Evolutionary conservation across 1,284 basidiomycete species (phyloP), one percentile per base, ranked within the genome.

Genomic region (Thecaphora frezii): DNA sequence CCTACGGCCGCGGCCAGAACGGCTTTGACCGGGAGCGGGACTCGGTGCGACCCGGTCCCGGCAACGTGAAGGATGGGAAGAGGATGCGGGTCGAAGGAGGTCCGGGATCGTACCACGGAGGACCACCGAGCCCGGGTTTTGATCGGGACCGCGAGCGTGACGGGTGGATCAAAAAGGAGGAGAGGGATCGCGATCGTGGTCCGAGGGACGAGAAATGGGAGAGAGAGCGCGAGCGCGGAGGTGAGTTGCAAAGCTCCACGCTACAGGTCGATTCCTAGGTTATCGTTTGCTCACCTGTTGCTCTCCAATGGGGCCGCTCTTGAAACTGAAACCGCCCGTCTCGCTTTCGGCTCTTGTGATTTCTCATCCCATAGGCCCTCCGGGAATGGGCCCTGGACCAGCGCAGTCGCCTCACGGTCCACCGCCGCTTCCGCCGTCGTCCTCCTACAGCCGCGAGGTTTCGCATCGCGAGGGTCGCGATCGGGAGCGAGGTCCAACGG

Each of bases 11-110:
- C 26, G 46, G 43, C 21, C 55, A 51, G 16, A 70, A 71, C 36
- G 69, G 67, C 18, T 73, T 68, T 24, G 66, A 76, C 37, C 58
- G 77, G 30, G 81, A 79, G 28, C 71, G 79, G 19, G 78, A 80
- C 41, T 60, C 68, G 4, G 73, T 73, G 18, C 69, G 44, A 69
- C 78, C 51, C 54, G 82, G 39, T 67, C 72, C 24, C 33, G 33
- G 12, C 33, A 36, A 9, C 8, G 33, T 4, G 76, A 80, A 47
- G 66, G 76, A 56, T 19, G 37, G 51, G 8, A 69, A 66, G 48
- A 52, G 63, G 45, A 69, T 69, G 63, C 58, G 67, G 10, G 49
- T 66, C 45, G 63, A 66, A 2, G 42, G 40, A 12, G 60, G 60
- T 8, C 61, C 57, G 22, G 58, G 51, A 13, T 62, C 58, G 41